phyloP scores from a whole-genome alignment of 2,329 filamentous ascomycete genomes.

The Clonostachys sp. region DNA sequence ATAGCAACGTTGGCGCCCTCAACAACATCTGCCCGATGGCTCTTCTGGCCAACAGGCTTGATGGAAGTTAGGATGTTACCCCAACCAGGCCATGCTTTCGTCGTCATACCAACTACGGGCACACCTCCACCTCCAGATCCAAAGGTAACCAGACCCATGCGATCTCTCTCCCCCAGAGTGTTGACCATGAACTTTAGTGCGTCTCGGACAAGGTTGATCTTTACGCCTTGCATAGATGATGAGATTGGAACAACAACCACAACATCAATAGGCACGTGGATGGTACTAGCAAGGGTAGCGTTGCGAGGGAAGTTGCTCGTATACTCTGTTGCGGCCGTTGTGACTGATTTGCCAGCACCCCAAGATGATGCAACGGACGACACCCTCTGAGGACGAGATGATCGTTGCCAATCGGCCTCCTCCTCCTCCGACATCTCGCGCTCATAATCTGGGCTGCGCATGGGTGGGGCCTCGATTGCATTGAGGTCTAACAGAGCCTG shows the following conservation, averaged over 20 bases:
- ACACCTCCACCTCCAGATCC: constrained; percentile 91
- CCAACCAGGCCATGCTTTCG: constrained; percentile 92
- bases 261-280: constrained; percentile 91
- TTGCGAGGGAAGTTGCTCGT: constrained; percentile 61
- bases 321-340: constrained; percentile 89
- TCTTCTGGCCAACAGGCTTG: constrained; percentile 93
- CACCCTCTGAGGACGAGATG: constrained; percentile 56
- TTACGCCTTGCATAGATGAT: constrained; percentile 98
- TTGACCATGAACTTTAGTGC: constrained; percentile 88
- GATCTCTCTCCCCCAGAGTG: constrained; percentile 84
- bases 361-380: constrained; percentile 82
- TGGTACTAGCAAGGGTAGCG: constrained; percentile 35
- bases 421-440: constrained; percentile 83
- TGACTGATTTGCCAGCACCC: constrained; percentile 75
- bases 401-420: constrained; percentile 71
- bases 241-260: constrained; percentile 97
- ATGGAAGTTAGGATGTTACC: constrained; percentile 80
- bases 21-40: constrained; percentile 90
- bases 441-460: constrained; percentile 74
- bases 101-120: constrained; percentile 96
- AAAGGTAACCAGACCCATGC: constrained; percentile 96
- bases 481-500: constrained; percentile 83
- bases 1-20: constrained; percentile 97
- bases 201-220: constrained; percentile 91
- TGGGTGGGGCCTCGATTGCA: constrained; percentile 56